Evolutionary conservation across 257 asterid species (phyloP), one percentile per base, ranked within the genome.

Genomic region (Forsythia suspensa): DNA sequence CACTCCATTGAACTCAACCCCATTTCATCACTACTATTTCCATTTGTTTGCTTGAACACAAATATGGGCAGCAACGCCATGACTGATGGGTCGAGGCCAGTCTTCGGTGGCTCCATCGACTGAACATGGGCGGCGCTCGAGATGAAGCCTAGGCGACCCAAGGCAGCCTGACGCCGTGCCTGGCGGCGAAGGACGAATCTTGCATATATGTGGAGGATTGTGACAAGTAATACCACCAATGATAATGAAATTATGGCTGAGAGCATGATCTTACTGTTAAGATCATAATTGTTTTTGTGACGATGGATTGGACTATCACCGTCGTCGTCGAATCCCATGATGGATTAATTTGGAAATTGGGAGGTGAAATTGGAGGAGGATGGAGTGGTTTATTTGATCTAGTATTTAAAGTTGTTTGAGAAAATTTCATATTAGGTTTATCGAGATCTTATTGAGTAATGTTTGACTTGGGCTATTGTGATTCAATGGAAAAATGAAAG

Each of bases 181-280:
- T 86, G 98, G 44, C 97, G 97, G 13, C 93, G 89, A 66, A 95
- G 89, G 15, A 88, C 4, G 68, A 79, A 90, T 37, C 95, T 73
- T 2, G 97, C 94, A 74, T 95, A 95, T 21, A 95, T 21, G 59
- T 95, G 98, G 67, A 95, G 96, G 43, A 90, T 12, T 0, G 87
- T 73, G 68, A 93, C 92, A 18, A 93, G 69, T 5, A 92, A 6
- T 10, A 92, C 89, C 3, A 95, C 94, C 6, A 86, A 37, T 2
- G 97, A 85, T 78, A 95, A 75, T 0, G 97, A 92, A 29, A 90
- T 70, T 3, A 95, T 91, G 44, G 97, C 98, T 0, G 89, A 76
- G 76, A 95, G 55, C 97, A 95, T 86, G 84, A 95, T 92, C 84
- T 82, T 91, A 80, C 87, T 88, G 73, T 91, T 89, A 20, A 82